Base-by-base conservation (phyloP, 176 grass and related monocot species). In the Bromus sterilis region DNA sequence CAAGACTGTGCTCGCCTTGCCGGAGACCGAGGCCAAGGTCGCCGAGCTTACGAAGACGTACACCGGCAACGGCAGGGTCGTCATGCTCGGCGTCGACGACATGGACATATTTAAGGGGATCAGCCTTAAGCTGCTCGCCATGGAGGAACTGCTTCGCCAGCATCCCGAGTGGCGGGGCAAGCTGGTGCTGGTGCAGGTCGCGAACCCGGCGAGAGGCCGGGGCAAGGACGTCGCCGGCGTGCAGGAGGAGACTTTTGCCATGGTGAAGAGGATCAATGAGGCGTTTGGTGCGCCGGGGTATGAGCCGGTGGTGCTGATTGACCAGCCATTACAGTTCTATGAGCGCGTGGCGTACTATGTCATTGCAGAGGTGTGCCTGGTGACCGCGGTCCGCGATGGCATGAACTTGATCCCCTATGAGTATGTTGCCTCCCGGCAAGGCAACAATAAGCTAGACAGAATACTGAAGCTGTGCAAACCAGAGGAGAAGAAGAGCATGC, bases 61-160 rank as follows among this genome's bases (percentile, higher is more conserved):
- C 85, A 78, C 66, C 4, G 80, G 93, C 20, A 88, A 89, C n/a
- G 92, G 88, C 1, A 85, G 66, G 32, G 86, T 98, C 18, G 93
- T 94, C 81, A 74, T 98, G 64, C 90, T 98, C 8, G 95, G 95
- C 28, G 95, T 98, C 15, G 95, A 98, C 74, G 95, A 98, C 72
- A 98, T 98, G 95, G 95, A 98, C 71, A 98, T 98, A 39, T 98
- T 98, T 56, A 98, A 98, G 75, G 95, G 95, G 31, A 98, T 98
- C 59, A 98, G 90, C 82, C 87, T 98, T 0, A 98, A 98, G 82
- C 80, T 98, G 78, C 83, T 94, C 5, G 92, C 95, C 72, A 91
- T 98, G 90, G 92, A 98, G 73, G 88, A 98, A 82, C 64, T 98
- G 40, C 85, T 98, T 34, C 71, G 71, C n/a, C 95, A 93, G 83